Percentiles rank a stretch among this genome's conserved stretches.
Evolutionary conservation across 108 stramenopile species (phyloP).

Genomic region (Phaeodactylum tricornutum): DNA sequence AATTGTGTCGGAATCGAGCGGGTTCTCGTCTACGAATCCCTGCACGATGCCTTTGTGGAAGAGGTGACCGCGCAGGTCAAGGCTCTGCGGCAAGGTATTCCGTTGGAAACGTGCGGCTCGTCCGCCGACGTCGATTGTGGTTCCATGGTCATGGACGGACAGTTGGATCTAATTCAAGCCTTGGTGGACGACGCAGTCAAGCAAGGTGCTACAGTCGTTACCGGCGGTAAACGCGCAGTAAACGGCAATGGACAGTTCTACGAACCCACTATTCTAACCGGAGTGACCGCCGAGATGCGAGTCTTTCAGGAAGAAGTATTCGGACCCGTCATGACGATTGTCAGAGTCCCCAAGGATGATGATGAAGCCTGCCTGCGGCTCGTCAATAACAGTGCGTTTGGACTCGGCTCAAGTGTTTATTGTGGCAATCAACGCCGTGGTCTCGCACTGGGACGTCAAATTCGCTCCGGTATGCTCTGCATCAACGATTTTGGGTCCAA

Average conservation of each 20-base stretch:
- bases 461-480: constrained; percentile 93
- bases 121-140: constrained; percentile 83
- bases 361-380: constrained; percentile 78
- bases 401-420: constrained; percentile 89
- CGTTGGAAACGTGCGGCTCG: constrained; percentile 34
- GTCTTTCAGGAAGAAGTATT: constrained; percentile 97
- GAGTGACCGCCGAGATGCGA: constrained; percentile 84
- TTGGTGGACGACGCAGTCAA: constrained; percentile 95
- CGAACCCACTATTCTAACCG: constrained; percentile 80
- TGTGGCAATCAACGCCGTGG: constrained; percentile 61
- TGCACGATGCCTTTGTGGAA: constrained; percentile 65
- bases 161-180: constrained; percentile 72
- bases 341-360: constrained; percentile 77
- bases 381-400: constrained; percentile 87
- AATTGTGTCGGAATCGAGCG: constrained; percentile 98
- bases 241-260: constrained; percentile 83
- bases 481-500: constrained; percentile 96
- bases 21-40: constrained; percentile 90
- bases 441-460: constrained; percentile 67
- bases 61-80: constrained; percentile 41
- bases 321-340: constrained; percentile 96
- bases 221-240: constrained; percentile 71
- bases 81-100: constrained; percentile 76
- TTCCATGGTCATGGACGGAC: constrained; percentile 83
- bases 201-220: constrained; percentile 88